Base-by-base conservation (phyloP, 2,329 filamentous ascomycete species). In the Clathrospora elynae region DNA sequence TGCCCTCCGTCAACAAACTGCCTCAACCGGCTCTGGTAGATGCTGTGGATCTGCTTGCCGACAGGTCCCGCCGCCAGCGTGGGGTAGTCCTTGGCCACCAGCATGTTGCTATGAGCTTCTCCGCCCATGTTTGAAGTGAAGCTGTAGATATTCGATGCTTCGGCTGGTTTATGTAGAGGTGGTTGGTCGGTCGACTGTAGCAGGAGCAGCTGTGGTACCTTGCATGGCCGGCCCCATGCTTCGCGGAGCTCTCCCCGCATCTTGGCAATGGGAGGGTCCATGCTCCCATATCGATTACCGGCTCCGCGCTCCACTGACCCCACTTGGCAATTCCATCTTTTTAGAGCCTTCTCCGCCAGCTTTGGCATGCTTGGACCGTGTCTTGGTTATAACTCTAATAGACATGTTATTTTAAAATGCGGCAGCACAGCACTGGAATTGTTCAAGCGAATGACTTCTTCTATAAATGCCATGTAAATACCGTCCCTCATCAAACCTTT, bases 11-110 rank as follows among this genome's bases (percentile, higher is more conserved):
- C 81, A 47, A 88, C 90, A 73, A 96, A 96, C 62, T 88, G 85
- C 49, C 80, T 78, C 64, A 97, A 85, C 39, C 92, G 85, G 59
- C 90, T 85, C 63, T 84, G 86, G 74, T 96, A 95, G 71, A 96
- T 90, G 67, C 82, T 83, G 58, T 85, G 79, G 70, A 96, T 96
- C 67, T 73, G 66, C 61, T 71, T 68, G 48, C 68, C 68, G 26
- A 70, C 66, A 30, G 69, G 69, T 11, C 66, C 63, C 28, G 58
- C 59, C 42, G 67, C 64, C 47, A 65, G 57, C 54, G 53, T 57
- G 33, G 69, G 64, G 49, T 71, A 71, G 5, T 61, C 49, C 8
- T 54, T 49, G 1, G 61, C 50, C 11, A 57, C 46, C 23, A 57
- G 48, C 51, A 68, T 61, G 35, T 40, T 59, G 51, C 57, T 59